These are phyloP conservation scores for Trametes hirsuta DNA, from an alignment of 1,284 basidiomycete genomes.

Conservation along the genomic window DNA sequence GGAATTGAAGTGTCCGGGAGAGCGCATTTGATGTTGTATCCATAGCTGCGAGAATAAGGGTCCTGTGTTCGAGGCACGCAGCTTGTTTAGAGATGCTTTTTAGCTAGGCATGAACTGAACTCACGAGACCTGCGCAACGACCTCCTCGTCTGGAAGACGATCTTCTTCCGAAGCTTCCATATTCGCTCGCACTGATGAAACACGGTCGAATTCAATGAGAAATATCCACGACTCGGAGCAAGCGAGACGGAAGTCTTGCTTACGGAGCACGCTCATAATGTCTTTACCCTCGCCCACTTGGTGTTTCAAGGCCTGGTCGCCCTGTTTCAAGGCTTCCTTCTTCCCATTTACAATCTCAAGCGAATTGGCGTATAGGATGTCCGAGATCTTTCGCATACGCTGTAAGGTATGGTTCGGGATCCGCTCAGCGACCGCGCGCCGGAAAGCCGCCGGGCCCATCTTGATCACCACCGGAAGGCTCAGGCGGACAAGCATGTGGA, in stretches of 20 bases:
- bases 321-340: constrained; percentile 29
- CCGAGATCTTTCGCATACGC: too few species aligned
- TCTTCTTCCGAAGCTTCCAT: constrained; percentile 27
- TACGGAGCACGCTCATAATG: constrained; percentile 47
- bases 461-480: neutral
- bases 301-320: constrained; percentile 24
- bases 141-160: constrained; percentile 24
- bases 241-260: constrained; percentile 19
- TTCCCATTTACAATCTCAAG: constrained; percentile 43
- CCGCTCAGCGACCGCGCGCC: neutral
- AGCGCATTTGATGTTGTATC: constrained; percentile 35
- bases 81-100: neutral
- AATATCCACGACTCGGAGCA: neutral
- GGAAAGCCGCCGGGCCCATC: neutral
- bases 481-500: neutral
- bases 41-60: constrained; percentile 33
- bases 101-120: neutral
- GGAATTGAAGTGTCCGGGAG: constrained; percentile 32
- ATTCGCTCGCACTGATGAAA: constrained; percentile 31
- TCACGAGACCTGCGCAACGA: constrained; percentile 32
- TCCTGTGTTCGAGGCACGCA: constrained; percentile 8
- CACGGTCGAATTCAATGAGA: neutral
- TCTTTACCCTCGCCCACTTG: constrained; percentile 46
- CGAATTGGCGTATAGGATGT: constrained; percentile 20
- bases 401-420: neutral